Base-by-base conservation (phyloP, 148 eudicot genomes). In the Silene latifolia region DNA sequence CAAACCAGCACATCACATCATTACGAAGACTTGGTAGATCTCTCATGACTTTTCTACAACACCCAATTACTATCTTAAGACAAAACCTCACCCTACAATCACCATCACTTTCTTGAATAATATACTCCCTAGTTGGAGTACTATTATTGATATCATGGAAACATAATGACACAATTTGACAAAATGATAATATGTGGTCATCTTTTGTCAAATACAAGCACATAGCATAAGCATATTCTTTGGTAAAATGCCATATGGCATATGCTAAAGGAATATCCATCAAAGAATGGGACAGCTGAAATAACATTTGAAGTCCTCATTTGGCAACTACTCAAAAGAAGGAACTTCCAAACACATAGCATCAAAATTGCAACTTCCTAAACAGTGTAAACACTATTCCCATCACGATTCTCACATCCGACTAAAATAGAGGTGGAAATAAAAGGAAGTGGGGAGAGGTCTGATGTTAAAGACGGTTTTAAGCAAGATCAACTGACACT, bases 191-290 rank as follows among this genome's bases (percentile, higher is more conserved):
- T 32, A 18, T 27, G 47, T 53, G 23, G 54, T 64, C 72, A 9
- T 44, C 7, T 29, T 8, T 56, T 18, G 47, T 75, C 79, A 76
- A 14, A 66, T 29, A 29, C 68, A 47, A 72, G 24, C 42, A 53
- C 25, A 71, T n/a, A 72, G 24, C 27, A 54, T 18, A 71, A 71
- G 57, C 63, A 67, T 62, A 80, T 60, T 39, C 69, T 72, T 35
- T 54, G 62, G 54, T 54, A 65, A 42, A 57, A 63, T 70, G 13
- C 72, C 72, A 76, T 76, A 63, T 70, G 13, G 67, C 72, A 76
- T 76, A 72, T 72, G 73, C 83, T 23, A 46, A 65, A 5, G 21
- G 79, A 51, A 76, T 76, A 76, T 80, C 69, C 73, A 29, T 47
- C 0, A 19, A 21, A 29, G 83, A 80, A 72, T 72, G 48, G 6